A percentile compares a stretch with the other conserved stretches of the same genome.
Evolutionary conservation across 768 basidiomycete genomes (phyloP).

Genomic region (Macrolepiota albuminosa): DNA sequence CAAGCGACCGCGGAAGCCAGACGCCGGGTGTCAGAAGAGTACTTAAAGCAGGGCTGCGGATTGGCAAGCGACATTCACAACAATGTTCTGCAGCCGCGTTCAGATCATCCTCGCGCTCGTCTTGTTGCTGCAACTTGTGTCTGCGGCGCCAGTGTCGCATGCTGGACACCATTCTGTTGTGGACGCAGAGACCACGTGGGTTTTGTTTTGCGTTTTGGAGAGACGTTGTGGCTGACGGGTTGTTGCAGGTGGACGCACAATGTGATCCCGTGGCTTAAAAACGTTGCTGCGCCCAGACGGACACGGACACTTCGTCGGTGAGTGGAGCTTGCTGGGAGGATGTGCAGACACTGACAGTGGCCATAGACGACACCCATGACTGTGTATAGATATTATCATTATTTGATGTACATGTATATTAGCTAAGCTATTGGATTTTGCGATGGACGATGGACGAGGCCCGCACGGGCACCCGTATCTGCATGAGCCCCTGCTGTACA

Average conservation of each 20-base stretch:
- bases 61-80: no score
- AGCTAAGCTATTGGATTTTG: background rate
- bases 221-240: no score
- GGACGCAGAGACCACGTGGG: no score
- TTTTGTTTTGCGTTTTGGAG: no score
- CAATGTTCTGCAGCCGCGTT: conserved; percentile 11
- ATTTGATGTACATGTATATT: conserved; percentile 2
- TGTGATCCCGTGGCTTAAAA: conserved; percentile 9
- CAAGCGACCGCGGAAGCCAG: no score
- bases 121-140: conserved; percentile 6
- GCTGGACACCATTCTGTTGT: background rate
- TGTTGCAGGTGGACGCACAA: conserved; percentile 1
- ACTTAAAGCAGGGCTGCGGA: no score
- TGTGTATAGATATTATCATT: background rate
- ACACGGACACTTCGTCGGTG: conserved; percentile 12
- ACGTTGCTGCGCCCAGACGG: conserved; percentile 8
- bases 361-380: conserved; percentile 4
- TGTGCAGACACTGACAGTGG: background rate
- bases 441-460: conserved; percentile 18
- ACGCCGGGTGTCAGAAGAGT: no score
- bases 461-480: conserved; percentile 76
- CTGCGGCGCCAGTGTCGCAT: conserved; percentile 8
- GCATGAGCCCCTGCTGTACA: conserved; percentile 77
- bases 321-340: background rate
- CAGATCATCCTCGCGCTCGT: conserved; percentile 10